Evolutionary conservation across 2,329 filamentous ascomycete species (phyloP).

Genomic region (Pseudocercospora cruenta): DNA sequence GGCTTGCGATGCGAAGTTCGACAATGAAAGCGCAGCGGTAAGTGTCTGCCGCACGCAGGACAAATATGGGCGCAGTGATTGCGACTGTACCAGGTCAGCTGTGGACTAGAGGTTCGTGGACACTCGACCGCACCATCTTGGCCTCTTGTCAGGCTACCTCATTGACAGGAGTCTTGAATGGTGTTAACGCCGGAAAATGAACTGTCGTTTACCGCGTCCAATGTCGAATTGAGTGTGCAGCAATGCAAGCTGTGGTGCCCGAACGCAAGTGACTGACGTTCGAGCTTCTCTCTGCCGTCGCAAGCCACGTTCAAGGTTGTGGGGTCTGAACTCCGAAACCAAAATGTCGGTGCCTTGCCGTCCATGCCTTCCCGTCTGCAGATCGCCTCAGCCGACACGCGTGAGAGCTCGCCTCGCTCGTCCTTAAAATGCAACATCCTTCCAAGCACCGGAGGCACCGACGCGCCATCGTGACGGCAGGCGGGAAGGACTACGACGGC

Average conservation of each 20-base stretch:
- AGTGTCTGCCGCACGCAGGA: slow-evolving; percentile 94
- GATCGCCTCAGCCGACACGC: background rate
- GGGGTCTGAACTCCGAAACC: background rate
- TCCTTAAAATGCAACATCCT: background rate
- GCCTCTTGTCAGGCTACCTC: slow-evolving; percentile 4
- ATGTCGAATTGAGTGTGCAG: background rate
- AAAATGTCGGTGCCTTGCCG: background rate
- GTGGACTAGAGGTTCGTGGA: background rate
- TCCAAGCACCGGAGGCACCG: slow-evolving; percentile 1
- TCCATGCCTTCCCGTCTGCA: background rate
- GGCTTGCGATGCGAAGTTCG: slow-evolving; percentile 96
- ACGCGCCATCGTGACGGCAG: background rate
- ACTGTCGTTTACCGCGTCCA: background rate
- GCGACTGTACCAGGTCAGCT: slow-evolving; percentile 64
- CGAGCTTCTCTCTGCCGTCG: no score
- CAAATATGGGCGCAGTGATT: slow-evolving; percentile 95
- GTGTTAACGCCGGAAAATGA: background rate
- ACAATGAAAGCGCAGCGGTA: slow-evolving; percentile 88
- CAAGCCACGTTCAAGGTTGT: background rate
- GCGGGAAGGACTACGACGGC: background rate
- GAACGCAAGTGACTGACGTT: no score
- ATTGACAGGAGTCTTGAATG: background rate
- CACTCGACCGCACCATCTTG: slow-evolving; percentile 20
- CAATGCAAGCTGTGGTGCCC: background rate
- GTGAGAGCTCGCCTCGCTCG: background rate